These are phyloP conservation scores for Cryptococcus jaspeensis DNA, from an alignment of 1,284 basidiomycete genomes.

Conservation along the genomic window DNA sequence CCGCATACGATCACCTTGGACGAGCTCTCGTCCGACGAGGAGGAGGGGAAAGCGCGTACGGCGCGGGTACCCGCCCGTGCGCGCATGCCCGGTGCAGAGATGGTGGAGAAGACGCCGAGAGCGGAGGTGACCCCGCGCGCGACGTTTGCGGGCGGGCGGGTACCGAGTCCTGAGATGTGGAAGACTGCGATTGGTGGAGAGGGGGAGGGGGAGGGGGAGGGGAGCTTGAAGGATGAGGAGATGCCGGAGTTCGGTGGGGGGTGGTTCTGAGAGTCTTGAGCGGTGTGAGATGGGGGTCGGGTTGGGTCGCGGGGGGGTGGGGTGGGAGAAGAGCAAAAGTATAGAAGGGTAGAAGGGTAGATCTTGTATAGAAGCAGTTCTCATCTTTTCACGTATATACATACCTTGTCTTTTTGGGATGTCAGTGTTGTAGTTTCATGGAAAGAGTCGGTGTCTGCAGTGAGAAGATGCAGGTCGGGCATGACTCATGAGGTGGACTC, in stretches of 20 bases:
- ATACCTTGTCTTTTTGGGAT: no score
- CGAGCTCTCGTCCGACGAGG: background rate
- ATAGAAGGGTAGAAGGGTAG: background rate
- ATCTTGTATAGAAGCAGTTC: no score
- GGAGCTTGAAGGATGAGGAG: conserved; percentile 14
- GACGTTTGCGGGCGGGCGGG: background rate
- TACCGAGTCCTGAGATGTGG: conserved; percentile 11
- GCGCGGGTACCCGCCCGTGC: background rate
- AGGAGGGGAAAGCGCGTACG: background rate
- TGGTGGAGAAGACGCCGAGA: background rate
- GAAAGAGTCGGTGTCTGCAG: no score
- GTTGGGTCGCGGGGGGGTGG: background rate
- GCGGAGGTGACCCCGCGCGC: background rate
- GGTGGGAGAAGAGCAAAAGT: background rate
- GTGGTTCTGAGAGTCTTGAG: no score
- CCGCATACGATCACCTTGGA: background rate
- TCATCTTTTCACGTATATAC: no score
- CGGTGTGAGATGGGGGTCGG: background rate
- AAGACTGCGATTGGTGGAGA: no score
- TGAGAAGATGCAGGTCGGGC: no score
- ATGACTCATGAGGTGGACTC: no score
- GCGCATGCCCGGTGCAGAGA: background rate
- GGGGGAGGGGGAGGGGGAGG: background rate
- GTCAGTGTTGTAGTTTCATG: no score
- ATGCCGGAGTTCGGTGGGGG: conserved; percentile 1